Evolutionary conservation across 805 yeast species (phyloP), one percentile per base, ranked within the genome.

Genomic region (Myxozyma neglecta): DNA sequence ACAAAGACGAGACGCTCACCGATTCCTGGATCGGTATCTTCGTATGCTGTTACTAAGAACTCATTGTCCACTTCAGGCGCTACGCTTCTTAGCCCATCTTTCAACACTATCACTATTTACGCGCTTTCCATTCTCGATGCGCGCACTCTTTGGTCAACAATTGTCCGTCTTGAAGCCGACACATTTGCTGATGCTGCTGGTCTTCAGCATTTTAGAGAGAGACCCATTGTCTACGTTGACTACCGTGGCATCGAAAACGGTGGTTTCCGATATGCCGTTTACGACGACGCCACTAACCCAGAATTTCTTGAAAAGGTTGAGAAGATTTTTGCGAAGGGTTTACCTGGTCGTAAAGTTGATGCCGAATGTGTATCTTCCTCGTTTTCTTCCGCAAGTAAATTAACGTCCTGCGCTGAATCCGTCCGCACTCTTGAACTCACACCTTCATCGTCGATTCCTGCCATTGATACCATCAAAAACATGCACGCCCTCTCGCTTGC

Each of bases 91-190:
- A 55, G 67, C 35, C 69, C 70, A 1, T 57, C 70, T 3, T 54
- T 37, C 40, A 63, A 61, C 45, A 48, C 67, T 24, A 35, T 68
- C 58, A 37, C 65, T 1, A 55, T 67, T 14, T 53, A 67, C 53
- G 57, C 70, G 1, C 32, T 18, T 11, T 55, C 65, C 18, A 47
- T 56, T 18, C 56, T 57, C 45, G 70, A 67, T 45, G 56, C 65
- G 48, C 57, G 70, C 11, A 40, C 59, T 13, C 53, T 69, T 20
- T 69, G 71, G 71, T 45, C 58, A 4, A 40, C 52, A 2, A 58
- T 66, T n/a, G 42, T 68, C 18, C 60, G 59, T 14, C 59, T 60
- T 14, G 65, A 56, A 24, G 49, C 47, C 13, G 49, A 43, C 29
- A 37, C 46, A 11, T 53, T 42, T 37, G 47, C 49, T 16, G 53